Base-by-base conservation (phyloP, 2,329 filamentous ascomycete species). In the Sporothrix phasma region DNA sequence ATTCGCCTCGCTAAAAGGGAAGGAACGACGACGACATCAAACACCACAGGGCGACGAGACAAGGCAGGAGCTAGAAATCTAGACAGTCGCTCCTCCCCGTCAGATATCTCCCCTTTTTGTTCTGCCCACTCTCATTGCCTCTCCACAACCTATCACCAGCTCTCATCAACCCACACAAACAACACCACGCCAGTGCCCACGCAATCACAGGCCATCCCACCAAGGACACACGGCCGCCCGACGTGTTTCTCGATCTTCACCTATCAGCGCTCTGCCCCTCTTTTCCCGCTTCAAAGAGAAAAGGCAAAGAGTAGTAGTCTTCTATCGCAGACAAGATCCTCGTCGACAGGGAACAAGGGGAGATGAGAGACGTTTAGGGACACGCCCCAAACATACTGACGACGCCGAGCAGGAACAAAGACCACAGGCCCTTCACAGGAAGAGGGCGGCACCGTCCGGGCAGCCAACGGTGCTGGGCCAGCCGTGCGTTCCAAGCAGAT, bases 1-100 rank as follows among this genome's bases (percentile, higher is more conserved):
- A 62, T 62, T 62, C 60, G 60, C 31, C 60, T 62, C 60, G 60
- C 60, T 62, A 54, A 61, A 26, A 41, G 26, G 37, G 46, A 62
- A 53, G 60, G 47, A 43, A 41, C 59, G 59, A 51, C 45, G 31
- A 49, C 45, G 19, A 51, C 59, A 47, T 26, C 46, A 39, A 62
- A 41, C 24, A 37, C 59, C n/a, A 29, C 45, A 19, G 19, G n/a
- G 22, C 19, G 39, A 31, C 46, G 10, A n/a, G n/a, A 13, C 45
- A 31, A 37, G 37, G 54, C 19, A 58, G 54, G 54, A 58, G 29
- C 56, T 19, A 39, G 17, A 43, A 34, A 46, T 58, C 22, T 26
- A 58, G 54, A 58, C 29, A 41, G 29, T 19, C 56, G 56, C 56
- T 26, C 45, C 4, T 41, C 17, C 59, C 45, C 19, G 10, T 26